A percentile compares a stretch with the other conserved stretches of the same genome.
Evolutionary conservation across 1,139 yeast species (phyloP).

Genomic region (Pichia sp.): DNA sequence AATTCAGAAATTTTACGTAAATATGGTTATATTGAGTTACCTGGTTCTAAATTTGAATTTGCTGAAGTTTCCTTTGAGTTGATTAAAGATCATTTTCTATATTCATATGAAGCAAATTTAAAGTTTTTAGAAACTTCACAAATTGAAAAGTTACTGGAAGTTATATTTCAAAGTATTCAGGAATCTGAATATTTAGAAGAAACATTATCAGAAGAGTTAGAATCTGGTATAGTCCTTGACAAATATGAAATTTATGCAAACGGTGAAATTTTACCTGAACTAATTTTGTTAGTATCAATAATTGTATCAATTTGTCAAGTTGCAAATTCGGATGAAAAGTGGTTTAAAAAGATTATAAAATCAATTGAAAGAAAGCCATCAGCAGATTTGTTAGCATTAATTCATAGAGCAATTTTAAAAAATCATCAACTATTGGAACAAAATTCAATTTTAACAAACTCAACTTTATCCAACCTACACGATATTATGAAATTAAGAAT

Average conservation of each 20-base stretch:
- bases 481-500: conserved; percentile 34
- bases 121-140: conserved; percentile 18
- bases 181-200: conserved; percentile 29
- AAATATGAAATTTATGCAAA: conserved; percentile 56
- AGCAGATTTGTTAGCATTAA: conserved; percentile 30
- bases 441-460: conserved; percentile 34
- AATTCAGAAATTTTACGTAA: conserved; percentile 82
- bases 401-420: conserved; percentile 42
- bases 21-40: conserved; percentile 81
- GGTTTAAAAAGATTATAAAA: conserved; percentile 29
- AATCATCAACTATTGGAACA: conserved; percentile 42
- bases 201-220: conserved; percentile 30
- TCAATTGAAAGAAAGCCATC: conserved; percentile 16
- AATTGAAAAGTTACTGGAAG: conserved; percentile 27
- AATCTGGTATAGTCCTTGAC: conserved; percentile 45
- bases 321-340: conserved; percentile 29
- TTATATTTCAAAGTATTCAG: conserved; percentile 29
- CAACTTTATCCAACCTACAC: conserved; percentile 32
- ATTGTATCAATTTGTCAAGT: conserved; percentile 39
- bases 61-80: conserved; percentile 57
- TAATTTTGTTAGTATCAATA: conserved; percentile 47
- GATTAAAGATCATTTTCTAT: conserved; percentile 35
- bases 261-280: conserved; percentile 54
- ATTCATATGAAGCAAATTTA: conserved; percentile 18
- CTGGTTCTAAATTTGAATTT: conserved; percentile 72